A percentile compares a stretch with the other conserved stretches of the same genome.
Conservation (phyloP, 163 green algal species). For the Smithsoniella earleae region DNA sequence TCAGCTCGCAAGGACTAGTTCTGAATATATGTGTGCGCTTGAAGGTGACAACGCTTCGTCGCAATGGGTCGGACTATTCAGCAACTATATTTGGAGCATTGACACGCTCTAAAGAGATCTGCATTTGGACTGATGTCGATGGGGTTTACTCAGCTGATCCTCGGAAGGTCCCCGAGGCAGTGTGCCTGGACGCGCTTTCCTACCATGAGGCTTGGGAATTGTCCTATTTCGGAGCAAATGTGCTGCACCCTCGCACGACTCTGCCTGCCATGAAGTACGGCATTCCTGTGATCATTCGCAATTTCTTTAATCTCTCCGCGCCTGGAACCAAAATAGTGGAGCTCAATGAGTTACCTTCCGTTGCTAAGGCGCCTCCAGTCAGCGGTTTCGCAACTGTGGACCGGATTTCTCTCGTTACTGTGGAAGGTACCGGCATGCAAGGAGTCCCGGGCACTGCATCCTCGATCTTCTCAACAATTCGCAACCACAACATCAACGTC, state of each 20-base stretch:
- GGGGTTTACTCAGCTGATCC: constrained; percentile 92
- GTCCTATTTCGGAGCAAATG: constrained; percentile 96
- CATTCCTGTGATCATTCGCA: constrained; percentile 91
- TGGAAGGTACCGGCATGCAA: constrained; percentile 95
- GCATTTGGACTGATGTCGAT: constrained; percentile 97
- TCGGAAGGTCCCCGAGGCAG: constrained; percentile 78
- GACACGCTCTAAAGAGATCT: constrained; percentile 70
- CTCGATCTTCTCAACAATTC: constrained; percentile 79
- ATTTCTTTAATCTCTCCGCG: constrained; percentile 87
- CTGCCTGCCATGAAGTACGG: constrained; percentile 85
- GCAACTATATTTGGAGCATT: constrained; percentile 89
- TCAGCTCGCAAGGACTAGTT: too few species aligned
- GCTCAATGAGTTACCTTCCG: background rate
- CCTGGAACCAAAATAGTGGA: constrained; percentile 30
- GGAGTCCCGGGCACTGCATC: constrained; percentile 86
- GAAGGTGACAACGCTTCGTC: constrained; percentile 78
- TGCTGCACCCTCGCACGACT: constrained; percentile 94
- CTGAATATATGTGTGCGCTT: constrained; percentile 1
- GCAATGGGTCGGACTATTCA: constrained; percentile 89
- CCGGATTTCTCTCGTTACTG: constrained; percentile 83
- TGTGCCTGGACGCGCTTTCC: constrained; percentile 76
- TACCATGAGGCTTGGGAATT: constrained; percentile 97
- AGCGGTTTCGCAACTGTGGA: constrained; percentile 98
- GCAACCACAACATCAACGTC: constrained; percentile 85
- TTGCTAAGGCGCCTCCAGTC: constrained; percentile 40